Conservation (phyloP, 2,329 filamentous ascomycete species). For the Hortaea werneckii region DNA sequence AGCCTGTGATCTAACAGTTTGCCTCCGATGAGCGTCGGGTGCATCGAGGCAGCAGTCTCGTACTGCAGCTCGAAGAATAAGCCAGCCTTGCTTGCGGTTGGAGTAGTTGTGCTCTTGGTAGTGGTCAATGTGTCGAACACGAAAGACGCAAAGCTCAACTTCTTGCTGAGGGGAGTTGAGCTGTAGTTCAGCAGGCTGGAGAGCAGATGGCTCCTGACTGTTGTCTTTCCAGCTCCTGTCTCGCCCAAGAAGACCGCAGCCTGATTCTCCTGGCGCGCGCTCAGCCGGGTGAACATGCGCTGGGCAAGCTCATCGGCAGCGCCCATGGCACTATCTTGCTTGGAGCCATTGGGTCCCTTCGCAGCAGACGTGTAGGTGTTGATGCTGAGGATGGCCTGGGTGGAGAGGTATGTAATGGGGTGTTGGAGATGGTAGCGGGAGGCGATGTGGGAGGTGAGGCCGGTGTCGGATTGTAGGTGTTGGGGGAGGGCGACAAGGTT, state of each 20-base stretch:
- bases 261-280: slow-evolving; percentile 85
- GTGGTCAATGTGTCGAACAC: slow-evolving; percentile 94
- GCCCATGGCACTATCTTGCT: slow-evolving; percentile 74
- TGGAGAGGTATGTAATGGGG: slow-evolving; percentile 80
- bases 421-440: slow-evolving; percentile 86
- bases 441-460: slow-evolving; percentile 67
- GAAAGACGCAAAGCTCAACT: slow-evolving; percentile 86
- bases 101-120: slow-evolving; percentile 91
- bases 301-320: slow-evolving; percentile 87
- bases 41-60: slow-evolving; percentile 74
- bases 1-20: slow-evolving; percentile 90
- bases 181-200: slow-evolving; percentile 80
- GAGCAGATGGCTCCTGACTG: slow-evolving; percentile 78
- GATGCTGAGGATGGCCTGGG: slow-evolving; percentile 79
- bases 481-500: slow-evolving; percentile 81
- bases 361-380: slow-evolving; percentile 90
- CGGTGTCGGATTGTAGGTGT: slow-evolving; percentile 62
- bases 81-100: slow-evolving; percentile 89
- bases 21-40: slow-evolving; percentile 81
- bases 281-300: slow-evolving; percentile 74
- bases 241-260: slow-evolving; percentile 92
- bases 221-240: slow-evolving; percentile 93
- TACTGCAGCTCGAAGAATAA: slow-evolving; percentile 96
- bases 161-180: slow-evolving; percentile 84
- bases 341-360: slow-evolving; percentile 69